phyloP scores from a whole-genome alignment of 1,284 basidiomycete species.

The Lignosus rhinocerotis region DNA sequence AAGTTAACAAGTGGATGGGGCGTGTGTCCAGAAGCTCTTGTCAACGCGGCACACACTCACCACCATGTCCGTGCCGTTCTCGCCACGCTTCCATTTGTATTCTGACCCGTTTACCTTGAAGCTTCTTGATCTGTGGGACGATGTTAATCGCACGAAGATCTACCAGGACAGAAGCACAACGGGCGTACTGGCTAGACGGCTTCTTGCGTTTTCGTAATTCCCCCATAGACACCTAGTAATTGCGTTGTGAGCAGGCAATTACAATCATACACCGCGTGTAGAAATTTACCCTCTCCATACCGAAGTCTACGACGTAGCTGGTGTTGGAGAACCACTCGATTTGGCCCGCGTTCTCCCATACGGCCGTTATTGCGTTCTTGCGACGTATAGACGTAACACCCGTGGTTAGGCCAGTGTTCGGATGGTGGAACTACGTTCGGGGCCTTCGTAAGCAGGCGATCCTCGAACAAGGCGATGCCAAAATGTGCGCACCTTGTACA shows the following conservation, averaged over 20 bases:
- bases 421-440: conserved; percentile 50
- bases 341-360: conserved; percentile 53
- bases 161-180: neutral
- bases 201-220: conserved; percentile 54
- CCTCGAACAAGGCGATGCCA: neutral
- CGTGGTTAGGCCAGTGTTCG: conserved; percentile 43
- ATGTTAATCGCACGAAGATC: neutral
- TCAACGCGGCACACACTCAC: conserved; percentile 36
- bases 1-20: conserved; percentile 1
- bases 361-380: conserved; percentile 43
- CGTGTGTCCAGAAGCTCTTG: conserved; percentile 3
- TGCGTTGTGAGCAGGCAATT: neutral
- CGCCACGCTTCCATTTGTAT: conserved; percentile 60
- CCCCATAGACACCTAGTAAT: conserved; percentile 42
- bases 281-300: conserved; percentile 44
- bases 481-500: conserved; percentile 45
- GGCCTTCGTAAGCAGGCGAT: neutral
- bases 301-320: conserved; percentile 50
- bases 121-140: conserved; percentile 46
- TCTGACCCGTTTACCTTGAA: conserved; percentile 51
- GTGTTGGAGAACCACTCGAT: conserved; percentile 51
- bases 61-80: conserved; percentile 46
- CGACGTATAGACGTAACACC: conserved; percentile 52
- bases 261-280: neutral
- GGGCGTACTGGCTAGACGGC: conserved; percentile 47